Conservation (phyloP, 805 yeast genomes). For the Candida suzukii region DNA sequence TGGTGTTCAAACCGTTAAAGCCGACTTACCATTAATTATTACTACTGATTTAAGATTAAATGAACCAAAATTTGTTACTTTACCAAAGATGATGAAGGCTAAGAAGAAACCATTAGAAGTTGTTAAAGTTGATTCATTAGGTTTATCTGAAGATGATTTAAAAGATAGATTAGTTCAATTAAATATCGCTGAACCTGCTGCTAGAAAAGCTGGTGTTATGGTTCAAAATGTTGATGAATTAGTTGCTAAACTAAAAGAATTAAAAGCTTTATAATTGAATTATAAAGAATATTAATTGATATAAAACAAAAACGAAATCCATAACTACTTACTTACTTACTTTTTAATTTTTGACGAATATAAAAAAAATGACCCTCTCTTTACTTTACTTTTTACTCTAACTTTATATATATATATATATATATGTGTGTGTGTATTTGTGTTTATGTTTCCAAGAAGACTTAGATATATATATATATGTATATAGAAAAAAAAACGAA, state of each 20-base stretch:
- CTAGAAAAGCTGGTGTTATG: slow-evolving; percentile 73
- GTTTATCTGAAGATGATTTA: slow-evolving; percentile 43
- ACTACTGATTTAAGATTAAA: slow-evolving; percentile 93
- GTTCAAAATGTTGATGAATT: slow-evolving; percentile 80
- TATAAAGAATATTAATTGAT: neutral
- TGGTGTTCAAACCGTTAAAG: slow-evolving; percentile 77
- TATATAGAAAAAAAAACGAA: too few relatives aligned
- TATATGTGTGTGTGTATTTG: too few relatives aligned
- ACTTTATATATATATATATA: too few relatives aligned
- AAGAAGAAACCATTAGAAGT: slow-evolving; percentile 88
- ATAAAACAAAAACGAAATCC: too few relatives aligned
- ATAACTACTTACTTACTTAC: too few relatives aligned
- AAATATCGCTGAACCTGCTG: slow-evolving; percentile 79
- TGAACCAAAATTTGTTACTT: slow-evolving; percentile 91
- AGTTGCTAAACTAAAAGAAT: slow-evolving; percentile 67
- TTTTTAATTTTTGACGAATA: too few relatives aligned
- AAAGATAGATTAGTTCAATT: slow-evolving; percentile 59
- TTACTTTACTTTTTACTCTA: too few relatives aligned
- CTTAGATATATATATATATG: too few relatives aligned
- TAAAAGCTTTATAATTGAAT: slow-evolving; percentile 38
- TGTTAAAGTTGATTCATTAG: slow-evolving; percentile 51
- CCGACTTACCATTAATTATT: slow-evolving; percentile 75
- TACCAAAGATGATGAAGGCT: slow-evolving; percentile 97
- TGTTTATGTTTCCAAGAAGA: too few relatives aligned
- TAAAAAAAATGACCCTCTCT: too few relatives aligned